These are phyloP conservation scores for Candida sphagnicola DNA, from an alignment of 805 yeast genomes.

Conservation along the genomic window DNA sequence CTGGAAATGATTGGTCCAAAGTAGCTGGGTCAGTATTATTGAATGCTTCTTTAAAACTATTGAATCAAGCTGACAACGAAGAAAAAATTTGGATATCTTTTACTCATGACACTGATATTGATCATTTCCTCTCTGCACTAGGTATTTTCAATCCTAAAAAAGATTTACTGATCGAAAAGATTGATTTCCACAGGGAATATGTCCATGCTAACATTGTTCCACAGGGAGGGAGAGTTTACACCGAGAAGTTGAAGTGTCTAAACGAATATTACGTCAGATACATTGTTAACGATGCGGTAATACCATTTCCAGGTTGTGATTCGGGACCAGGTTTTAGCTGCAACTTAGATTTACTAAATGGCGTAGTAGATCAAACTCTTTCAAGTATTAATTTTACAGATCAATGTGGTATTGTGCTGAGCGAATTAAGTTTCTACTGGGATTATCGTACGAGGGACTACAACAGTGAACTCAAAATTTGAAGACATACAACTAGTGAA, in stretches of 20 bases:
- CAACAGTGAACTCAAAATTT: slow-evolving; percentile 12
- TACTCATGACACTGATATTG: slow-evolving; percentile 65
- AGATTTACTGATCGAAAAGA: slow-evolving; percentile 34
- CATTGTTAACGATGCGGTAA: slow-evolving; percentile 51
- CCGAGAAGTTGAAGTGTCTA: slow-evolving; percentile 48
- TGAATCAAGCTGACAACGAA: slow-evolving; percentile 34
- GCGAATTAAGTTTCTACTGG: slow-evolving; percentile 20
- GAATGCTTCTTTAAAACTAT: slow-evolving; percentile 41
- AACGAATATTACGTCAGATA: slow-evolving; percentile 42
- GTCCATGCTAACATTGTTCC: slow-evolving; percentile 45
- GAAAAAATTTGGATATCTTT: slow-evolving; percentile 59
- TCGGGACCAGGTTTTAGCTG: slow-evolving; percentile 55
- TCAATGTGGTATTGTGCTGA: slow-evolving; percentile 12
- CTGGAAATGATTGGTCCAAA: slow-evolving; percentile 52
- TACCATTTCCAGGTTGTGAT: slow-evolving; percentile 45
- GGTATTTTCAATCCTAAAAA: slow-evolving; percentile 45
- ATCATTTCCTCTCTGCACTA: slow-evolving; percentile 55
- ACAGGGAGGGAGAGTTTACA: slow-evolving; percentile 51
- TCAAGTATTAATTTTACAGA: slow-evolving; percentile 6
- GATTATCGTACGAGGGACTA: slow-evolving; percentile 16
- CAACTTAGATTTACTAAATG: slow-evolving; percentile 11
- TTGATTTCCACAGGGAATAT: slow-evolving; percentile 20
- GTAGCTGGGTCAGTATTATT: slow-evolving; percentile 55
- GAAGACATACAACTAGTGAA: too few relatives aligned
- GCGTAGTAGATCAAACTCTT: not conserved